These are phyloP conservation scores for Ogataea wickerhamii DNA, from an alignment of 805 yeast genomes.

Conservation along the genomic window DNA sequence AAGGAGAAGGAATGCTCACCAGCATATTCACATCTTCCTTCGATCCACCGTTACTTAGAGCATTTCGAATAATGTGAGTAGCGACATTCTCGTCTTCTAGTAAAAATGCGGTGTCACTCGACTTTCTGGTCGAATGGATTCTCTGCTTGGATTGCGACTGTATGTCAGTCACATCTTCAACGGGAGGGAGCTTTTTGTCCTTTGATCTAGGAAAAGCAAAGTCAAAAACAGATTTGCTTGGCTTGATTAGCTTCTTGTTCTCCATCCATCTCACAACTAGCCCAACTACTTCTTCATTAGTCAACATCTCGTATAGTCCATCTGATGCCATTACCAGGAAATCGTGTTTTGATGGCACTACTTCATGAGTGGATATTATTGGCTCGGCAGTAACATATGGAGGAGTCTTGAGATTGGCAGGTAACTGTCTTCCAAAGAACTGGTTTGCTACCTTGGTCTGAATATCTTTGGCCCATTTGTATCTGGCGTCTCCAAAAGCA, in stretches of 20 bases:
- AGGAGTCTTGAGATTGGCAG: conserved; percentile 75
- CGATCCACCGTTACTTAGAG: conserved; percentile 81
- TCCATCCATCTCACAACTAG: conserved; percentile 94
- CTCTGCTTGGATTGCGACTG: conserved; percentile 56
- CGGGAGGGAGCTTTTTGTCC: conserved; percentile 52
- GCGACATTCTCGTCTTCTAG: conserved; percentile 85
- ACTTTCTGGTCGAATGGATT: conserved; percentile 64
- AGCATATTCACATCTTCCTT: conserved; percentile 85
- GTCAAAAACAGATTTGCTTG: conserved; percentile 44
- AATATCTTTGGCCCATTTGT: conserved; percentile 70
- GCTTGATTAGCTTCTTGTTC: conserved; percentile 57
- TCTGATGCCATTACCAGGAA: conserved; percentile 92
- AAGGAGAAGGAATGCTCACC: conserved; percentile 86
- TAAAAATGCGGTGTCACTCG: conserved; percentile 40
- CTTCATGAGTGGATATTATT: conserved; percentile 75
- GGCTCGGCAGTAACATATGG: conserved; percentile 99
- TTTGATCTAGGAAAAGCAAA: conserved; percentile 32
- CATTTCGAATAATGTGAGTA: conserved; percentile 91
- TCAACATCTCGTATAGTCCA: conserved; percentile 86
- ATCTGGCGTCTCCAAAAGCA: conserved; percentile 96
- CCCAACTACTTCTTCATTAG: conserved; percentile 90
- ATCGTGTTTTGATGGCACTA: conserved; percentile 68
- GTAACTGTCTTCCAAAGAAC: conserved; percentile 77
- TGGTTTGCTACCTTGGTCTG: conserved; percentile 71
- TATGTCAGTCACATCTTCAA: conserved; percentile 57